Evolutionary conservation across 164 flowering plant species (phyloP).

Genomic region (Echeveria elegans): DNA sequence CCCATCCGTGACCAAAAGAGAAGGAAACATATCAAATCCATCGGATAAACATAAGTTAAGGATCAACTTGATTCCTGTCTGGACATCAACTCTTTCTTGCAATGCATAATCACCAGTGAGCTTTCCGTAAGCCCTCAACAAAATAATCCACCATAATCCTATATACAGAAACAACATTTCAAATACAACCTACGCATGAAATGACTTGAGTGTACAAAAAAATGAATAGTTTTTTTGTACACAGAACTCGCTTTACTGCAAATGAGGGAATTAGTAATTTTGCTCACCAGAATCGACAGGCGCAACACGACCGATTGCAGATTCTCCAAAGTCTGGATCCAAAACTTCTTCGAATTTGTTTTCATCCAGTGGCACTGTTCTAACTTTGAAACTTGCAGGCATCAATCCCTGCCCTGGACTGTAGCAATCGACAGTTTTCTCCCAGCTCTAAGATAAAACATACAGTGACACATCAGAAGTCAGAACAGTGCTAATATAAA

Average conservation of each 20-base stretch:
- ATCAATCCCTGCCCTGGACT: constrained; percentile 29
- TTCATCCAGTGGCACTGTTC: constrained; percentile 65
- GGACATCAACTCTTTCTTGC: constrained; percentile 56
- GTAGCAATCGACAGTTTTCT: constrained; percentile 19
- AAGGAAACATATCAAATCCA: constrained; percentile 38
- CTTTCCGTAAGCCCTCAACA: constrained; percentile 54
- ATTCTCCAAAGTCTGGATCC: constrained; percentile 96
- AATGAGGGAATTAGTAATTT: not conserved
- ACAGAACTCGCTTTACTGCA: not conserved
- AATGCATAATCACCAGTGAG: constrained; percentile 49
- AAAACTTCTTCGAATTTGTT: constrained; percentile 62
- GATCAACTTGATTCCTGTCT: constrained; percentile 5
- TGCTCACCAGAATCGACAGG: constrained; percentile 85
- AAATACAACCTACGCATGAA: not conserved
- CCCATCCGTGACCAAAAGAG: constrained; percentile 44
- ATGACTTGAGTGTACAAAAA: not conserved
- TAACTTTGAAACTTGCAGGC: constrained; percentile 96
- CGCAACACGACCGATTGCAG: constrained; percentile 97
- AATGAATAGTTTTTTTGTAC: not conserved
- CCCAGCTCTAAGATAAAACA: constrained; percentile 64
- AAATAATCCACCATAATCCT: constrained; percentile 59
- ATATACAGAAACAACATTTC: not conserved
- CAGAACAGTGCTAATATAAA: not conserved
- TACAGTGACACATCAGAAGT: not conserved
- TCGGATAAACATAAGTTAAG: constrained; percentile 44